Base-by-base conservation (phyloP, 192 early-diverging fungal species). In the Phlyctochytrium arcticum region DNA sequence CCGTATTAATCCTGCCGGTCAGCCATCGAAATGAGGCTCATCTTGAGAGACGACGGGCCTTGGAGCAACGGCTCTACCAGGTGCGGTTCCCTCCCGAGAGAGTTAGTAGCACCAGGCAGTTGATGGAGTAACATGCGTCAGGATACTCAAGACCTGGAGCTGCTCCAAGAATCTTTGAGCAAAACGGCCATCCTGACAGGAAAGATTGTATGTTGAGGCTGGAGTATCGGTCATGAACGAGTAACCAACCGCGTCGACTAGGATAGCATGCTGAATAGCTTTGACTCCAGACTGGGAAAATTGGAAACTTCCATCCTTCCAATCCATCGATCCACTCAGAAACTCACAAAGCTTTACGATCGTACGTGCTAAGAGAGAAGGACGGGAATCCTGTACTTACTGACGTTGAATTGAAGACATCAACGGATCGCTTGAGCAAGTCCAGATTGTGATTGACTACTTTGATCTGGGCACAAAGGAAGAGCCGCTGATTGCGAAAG, bases 231-330 rank as follows among this genome's bases (percentile, higher is more conserved):
- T 42, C 39, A 42, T 42, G 8, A 42, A 42, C 39, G n/a, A 10
- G 39, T n/a, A n/a, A n/a, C n/a, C n/a, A n/a, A n/a, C n/a, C n/a
- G n/a, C 33, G 21, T 50, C 27, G 21, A 15, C 7, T 29, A 92
- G 90, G 75, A 78, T 4, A 75, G 71, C 42, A 90, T 92, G 69
- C 65, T 93, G 33, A 80, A 80, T 47, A 83, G 84, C 6, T 93
- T 93, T 72, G 91, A 92, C 59, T 78, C 77, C 24, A 76, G 91
- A 55, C 73, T 93, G 6, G 75, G 79, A 1, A 80, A 80, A 48
- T 72, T 93, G 3, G 88, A 93, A 65, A 77, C 77, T 1, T 90
- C 87, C 3, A 91, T 93, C 30, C 54, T 91, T 31, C 91, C 91
- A 19, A 92, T 93, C 58, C 89, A 93, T 54, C 77, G 78, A 36